Conservation (phyloP, 2,329 filamentous ascomycete genomes). For the Neopestalotiopsis rosae region DNA sequence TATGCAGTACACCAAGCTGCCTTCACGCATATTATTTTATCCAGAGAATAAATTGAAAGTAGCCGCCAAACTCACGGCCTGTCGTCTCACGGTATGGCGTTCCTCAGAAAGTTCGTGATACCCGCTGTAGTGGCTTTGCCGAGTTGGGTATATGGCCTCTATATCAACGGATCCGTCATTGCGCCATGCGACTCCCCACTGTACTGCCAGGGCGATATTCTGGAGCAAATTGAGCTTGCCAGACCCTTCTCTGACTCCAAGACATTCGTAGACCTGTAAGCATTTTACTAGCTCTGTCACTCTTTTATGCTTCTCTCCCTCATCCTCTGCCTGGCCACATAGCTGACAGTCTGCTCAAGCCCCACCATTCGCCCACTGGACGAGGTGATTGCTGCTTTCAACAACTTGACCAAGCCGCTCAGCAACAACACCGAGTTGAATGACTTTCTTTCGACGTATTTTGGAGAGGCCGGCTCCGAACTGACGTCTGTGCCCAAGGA, state of each 20-base stretch:
- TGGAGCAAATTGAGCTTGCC: slow-evolving; percentile 67
- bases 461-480: slow-evolving; percentile 68
- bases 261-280: slow-evolving; percentile 73
- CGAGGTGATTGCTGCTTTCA: slow-evolving; percentile 66
- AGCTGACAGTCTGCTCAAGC: slow-evolving; percentile 40
- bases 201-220: slow-evolving; percentile 70
- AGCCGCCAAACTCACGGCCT: background rate
- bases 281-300: slow-evolving; percentile 16
- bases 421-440: slow-evolving; percentile 67
- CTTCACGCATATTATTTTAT: background rate
- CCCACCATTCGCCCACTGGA: slow-evolving; percentile 64
- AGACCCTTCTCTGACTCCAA: slow-evolving; percentile 71
- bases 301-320: background rate
- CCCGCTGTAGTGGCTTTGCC: background rate
- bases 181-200: slow-evolving; percentile 71
- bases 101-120: background rate
- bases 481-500: slow-evolving; percentile 57
- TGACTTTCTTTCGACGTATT: slow-evolving; percentile 66
- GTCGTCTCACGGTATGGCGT: background rate
- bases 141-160: slow-evolving; percentile 49
- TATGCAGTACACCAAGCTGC: background rate
- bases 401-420: slow-evolving; percentile 63
- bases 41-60: background rate
- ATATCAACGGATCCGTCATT: slow-evolving; percentile 63
- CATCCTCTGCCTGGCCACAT: too few relatives aligned